Evolutionary conservation across 164 flowering plant genomes (phyloP), one percentile per base, ranked within the genome.

Genomic region (Echeveria elegans): DNA sequence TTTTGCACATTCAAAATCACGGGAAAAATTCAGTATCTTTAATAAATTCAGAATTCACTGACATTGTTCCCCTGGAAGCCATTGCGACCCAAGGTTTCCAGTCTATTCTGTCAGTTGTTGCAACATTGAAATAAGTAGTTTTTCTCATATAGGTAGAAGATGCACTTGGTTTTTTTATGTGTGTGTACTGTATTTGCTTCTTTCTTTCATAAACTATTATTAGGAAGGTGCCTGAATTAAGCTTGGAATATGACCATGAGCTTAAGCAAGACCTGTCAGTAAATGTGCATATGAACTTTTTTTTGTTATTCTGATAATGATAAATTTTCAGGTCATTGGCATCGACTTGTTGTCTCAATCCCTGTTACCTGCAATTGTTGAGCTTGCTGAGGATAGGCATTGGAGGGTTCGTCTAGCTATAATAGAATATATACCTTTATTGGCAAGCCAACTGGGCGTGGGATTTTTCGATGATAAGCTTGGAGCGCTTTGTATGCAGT

Each of bases 351-450:
- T 92, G 63, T 92, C 97, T 62, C 97, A 92, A 67, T 92, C 97
- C 1, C 72, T 92, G 4, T 71, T 92, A 75, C 97, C 97, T 26
- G 96, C 97, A n/a, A 92, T 92, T 76, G 96, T 92, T 68, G 97
- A 92, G 82, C 94, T 92, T 73, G 97, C 97, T n/a, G 97, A 89
- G 78, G 97, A 92, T 77, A 83, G 97, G 64, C 97, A 92, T 70
- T 92, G 97, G 97, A 87, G 97, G 74, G 97, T 92, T 65, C 85
- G 96, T n/a, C 89, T 89, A 64, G 97, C 97, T 63, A 89, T 92
- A 68, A 92, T 92, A 66, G 98, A 92, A 71, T 92, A 90, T 71
- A 90, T 92, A 71, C 98, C 98, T 66, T 60, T 92, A 63, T 72
- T 92, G 78, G 98, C 98, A 62, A 92, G 98, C 76, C 98, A 92